Evolutionary conservation across 2,329 filamentous ascomycete genomes (phyloP).

Genomic region (Bipolaris cookei): DNA sequence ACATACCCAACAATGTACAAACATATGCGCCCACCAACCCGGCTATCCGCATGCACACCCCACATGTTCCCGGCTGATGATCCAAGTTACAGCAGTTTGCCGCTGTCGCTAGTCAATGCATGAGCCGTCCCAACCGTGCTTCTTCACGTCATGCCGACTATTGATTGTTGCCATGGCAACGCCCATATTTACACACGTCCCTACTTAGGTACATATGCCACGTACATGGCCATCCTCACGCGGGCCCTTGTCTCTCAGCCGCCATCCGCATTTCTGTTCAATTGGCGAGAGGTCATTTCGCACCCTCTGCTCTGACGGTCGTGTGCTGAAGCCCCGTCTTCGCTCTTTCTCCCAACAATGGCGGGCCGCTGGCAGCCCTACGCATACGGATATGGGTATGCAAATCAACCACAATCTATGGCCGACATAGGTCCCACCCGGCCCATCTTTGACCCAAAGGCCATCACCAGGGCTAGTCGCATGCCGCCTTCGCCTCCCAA

Average conservation of each 20-base stretch:
- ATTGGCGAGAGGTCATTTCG: slow-evolving; percentile 36
- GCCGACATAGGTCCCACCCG: slow-evolving; percentile 54
- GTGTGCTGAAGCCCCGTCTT: slow-evolving; percentile 34
- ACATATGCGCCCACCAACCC: slow-evolving; percentile 1
- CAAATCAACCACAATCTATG: slow-evolving; percentile 57
- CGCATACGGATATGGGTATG: slow-evolving; percentile 79
- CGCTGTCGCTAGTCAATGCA: slow-evolving; percentile 15
- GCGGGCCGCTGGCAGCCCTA: slow-evolving; percentile 67
- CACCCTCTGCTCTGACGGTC: slow-evolving; percentile 35
- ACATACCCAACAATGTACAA: no score
- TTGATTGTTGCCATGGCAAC: slow-evolving; percentile 43
- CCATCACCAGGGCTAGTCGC: slow-evolving; percentile 80
- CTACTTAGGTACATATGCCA: slow-evolving; percentile 23
- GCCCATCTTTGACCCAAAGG: slow-evolving; percentile 81
- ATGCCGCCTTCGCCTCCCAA: slow-evolving; percentile 64
- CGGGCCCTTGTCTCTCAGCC: slow-evolving; percentile 37
- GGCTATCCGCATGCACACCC: slow-evolving; percentile 10
- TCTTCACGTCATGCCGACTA: slow-evolving; percentile 29
- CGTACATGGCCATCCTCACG: slow-evolving; percentile 27
- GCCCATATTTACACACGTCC: slow-evolving; percentile 31
- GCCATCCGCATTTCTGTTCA: slow-evolving; percentile 35
- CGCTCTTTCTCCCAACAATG: slow-evolving; percentile 42
- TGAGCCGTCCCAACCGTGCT: slow-evolving; percentile 18
- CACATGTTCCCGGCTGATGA: slow-evolving; percentile 16
- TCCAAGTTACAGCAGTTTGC: slow-evolving; percentile 12